Percentiles rank a stretch among this genome's conserved stretches.
phyloP scores from a whole-genome alignment of 306 rosid genomes.

The Quillaja saponaria region DNA sequence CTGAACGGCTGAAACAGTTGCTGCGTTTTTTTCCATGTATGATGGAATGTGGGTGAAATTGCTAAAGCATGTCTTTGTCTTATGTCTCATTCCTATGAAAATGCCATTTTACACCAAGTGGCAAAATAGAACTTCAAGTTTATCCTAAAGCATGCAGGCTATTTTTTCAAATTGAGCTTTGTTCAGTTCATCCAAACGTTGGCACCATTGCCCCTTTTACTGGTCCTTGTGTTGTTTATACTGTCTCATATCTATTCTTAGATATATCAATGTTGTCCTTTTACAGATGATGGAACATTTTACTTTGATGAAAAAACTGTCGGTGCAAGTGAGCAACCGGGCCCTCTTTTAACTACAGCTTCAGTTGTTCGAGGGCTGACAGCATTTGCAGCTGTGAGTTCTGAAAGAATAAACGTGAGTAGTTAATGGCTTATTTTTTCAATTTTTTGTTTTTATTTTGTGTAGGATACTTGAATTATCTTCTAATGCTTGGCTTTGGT shows the following conservation, averaged over 20 bases:
- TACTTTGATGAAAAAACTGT: constrained; percentile 87
- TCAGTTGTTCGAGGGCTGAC: constrained; percentile 89
- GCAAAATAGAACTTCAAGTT: background rate
- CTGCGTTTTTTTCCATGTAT: too few relatives aligned
- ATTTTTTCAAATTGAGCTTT: too few relatives aligned
- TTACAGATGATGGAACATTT: constrained; percentile 82
- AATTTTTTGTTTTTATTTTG: background rate
- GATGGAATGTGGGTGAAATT: too few relatives aligned
- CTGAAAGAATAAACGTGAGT: constrained; percentile 76
- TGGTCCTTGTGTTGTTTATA: constrained; percentile 2
- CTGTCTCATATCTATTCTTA: constrained; percentile 26
- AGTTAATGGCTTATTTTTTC: constrained; percentile 10
- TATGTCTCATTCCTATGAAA: too few relatives aligned
- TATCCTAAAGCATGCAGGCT: too few relatives aligned
- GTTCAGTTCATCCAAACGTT: background rate
- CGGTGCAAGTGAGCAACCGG: constrained; percentile 62
- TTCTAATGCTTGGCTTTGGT: constrained; percentile 39
- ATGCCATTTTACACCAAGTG: background rate
- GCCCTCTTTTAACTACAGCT: constrained; percentile 83
- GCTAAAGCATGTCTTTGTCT: too few relatives aligned
- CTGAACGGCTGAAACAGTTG: too few relatives aligned
- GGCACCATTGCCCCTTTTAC: constrained; percentile 6
- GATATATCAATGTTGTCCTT: constrained; percentile 14
- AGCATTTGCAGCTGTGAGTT: constrained; percentile 63
- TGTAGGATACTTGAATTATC: background rate